A percentile compares a stretch with the other conserved stretches of the same genome.
Evolutionary conservation across 1,284 basidiomycete genomes (phyloP).

Genomic region (Heterobasidion occidentale): DNA sequence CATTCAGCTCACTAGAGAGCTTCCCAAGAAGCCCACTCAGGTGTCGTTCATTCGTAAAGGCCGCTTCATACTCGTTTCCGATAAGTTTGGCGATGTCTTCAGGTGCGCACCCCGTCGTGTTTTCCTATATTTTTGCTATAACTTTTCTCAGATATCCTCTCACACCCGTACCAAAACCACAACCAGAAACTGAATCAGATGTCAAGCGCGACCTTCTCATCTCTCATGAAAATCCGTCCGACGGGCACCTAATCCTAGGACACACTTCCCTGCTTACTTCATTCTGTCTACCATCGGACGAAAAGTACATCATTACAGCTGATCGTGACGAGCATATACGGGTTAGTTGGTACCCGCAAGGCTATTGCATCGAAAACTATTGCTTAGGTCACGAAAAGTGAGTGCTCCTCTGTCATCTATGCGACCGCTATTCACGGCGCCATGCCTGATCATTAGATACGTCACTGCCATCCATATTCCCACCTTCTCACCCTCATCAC

Average conservation of each 20-base stretch:
- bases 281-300: slow-evolving; percentile 60
- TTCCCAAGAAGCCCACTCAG: slow-evolving; percentile 70
- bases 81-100: slow-evolving; percentile 86
- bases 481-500: slow-evolving; percentile 31
- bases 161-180: slow-evolving; percentile 11
- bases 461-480: slow-evolving; percentile 77
- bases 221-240: slow-evolving; percentile 67
- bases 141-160: slow-evolving; percentile 39
- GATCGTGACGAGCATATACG: slow-evolving; percentile 93
- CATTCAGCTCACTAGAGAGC: slow-evolving; percentile 36
- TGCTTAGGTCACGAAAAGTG: slow-evolving; percentile 81
- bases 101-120: slow-evolving; percentile 32
- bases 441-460: slow-evolving; percentile 41
- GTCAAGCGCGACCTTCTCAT: slow-evolving; percentile 33
- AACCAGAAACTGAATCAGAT: neutral
- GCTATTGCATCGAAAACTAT: slow-evolving; percentile 77
- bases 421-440: neutral
- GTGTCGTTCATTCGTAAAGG: slow-evolving; percentile 51
- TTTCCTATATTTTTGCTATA: neutral
- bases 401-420: slow-evolving; percentile 19
- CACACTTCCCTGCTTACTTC: slow-evolving; percentile 80
- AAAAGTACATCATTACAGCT: slow-evolving; percentile 73
- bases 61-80: slow-evolving; percentile 61
- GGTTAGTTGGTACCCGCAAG: slow-evolving; percentile 82
- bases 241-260: slow-evolving; percentile 72